These are phyloP conservation scores for Trametopsis cervina DNA, from an alignment of 768 basidiomycete species.

Conservation along the genomic window DNA sequence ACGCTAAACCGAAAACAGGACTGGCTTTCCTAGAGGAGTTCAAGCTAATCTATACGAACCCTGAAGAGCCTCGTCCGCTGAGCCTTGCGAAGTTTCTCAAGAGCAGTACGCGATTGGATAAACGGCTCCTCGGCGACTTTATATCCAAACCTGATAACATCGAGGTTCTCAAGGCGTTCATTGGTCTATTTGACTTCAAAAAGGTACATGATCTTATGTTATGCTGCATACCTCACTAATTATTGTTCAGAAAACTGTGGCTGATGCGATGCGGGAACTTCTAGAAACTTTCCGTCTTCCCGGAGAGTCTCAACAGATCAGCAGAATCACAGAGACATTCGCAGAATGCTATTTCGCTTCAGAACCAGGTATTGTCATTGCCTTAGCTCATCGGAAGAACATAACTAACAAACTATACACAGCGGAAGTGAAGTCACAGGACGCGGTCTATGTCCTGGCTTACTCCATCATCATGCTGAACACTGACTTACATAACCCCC, in stretches of 20 bases:
- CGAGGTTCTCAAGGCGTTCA: constrained; percentile 80
- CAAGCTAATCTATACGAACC: constrained; percentile 71
- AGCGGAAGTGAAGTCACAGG: constrained; percentile 88
- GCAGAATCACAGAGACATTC: constrained; percentile 91
- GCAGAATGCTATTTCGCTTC: constrained; percentile 87
- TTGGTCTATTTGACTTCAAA: constrained; percentile 84
- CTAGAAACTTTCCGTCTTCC: constrained; percentile 92
- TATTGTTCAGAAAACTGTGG: constrained; percentile 72
- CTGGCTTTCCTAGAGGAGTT: constrained; percentile 90
- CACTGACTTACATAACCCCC: constrained; percentile 94
- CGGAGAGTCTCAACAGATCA: constrained; percentile 92
- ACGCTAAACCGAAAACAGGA: constrained; percentile 87
- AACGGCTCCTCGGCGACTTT: constrained; percentile 89
- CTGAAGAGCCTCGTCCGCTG: constrained; percentile 41
- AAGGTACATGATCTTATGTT: constrained; percentile 45
- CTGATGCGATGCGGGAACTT: constrained; percentile 93
- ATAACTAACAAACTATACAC: constrained; percentile 2
- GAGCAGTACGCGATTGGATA: constrained; percentile 78
- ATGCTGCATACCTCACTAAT: neutral
- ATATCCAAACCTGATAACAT: constrained; percentile 84
- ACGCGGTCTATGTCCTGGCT: constrained; percentile 89
- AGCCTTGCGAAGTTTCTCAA: constrained; percentile 86
- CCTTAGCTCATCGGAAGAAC: neutral
- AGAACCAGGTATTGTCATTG: constrained; percentile 52
- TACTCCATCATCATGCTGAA: constrained; percentile 98